Evolutionary conservation across 352 stramenopile species (phyloP).

Genomic region (Phytophthora sp.): DNA sequence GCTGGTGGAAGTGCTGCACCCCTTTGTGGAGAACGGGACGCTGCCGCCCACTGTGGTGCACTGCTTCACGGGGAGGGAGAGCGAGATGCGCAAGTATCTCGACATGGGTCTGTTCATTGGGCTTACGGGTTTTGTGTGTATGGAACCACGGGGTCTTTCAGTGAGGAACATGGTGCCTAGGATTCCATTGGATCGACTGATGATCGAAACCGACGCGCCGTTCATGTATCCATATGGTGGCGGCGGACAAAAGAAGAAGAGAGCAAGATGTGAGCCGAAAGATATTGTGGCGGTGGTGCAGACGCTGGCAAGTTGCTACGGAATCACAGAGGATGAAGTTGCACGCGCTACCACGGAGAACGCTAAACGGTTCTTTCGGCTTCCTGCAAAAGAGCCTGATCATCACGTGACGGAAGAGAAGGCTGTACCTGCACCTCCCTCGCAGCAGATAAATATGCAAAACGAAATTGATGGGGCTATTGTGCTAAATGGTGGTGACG

Average conservation of each 20-base stretch:
- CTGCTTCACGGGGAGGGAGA: constrained; percentile 71
- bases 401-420: constrained; percentile 15
- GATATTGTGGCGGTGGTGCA: constrained; percentile 64
- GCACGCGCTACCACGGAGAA: constrained; percentile 54
- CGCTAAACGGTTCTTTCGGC: constrained; percentile 54
- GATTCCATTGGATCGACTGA: constrained; percentile 61
- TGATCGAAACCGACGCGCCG: constrained; percentile 81
- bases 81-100: constrained; percentile 62
- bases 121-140: constrained; percentile 74
- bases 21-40: constrained; percentile 43
- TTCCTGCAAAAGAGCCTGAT: too few species aligned
- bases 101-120: constrained; percentile 75
- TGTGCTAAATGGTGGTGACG: constrained; percentile 55
- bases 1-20: constrained; percentile 58
- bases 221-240: constrained; percentile 75
- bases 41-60: constrained; percentile 71
- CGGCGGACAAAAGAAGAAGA: constrained; percentile 32
- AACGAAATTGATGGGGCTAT: constrained; percentile 27
- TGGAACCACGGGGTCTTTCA: constrained; percentile 54
- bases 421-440: not conserved
- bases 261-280: constrained; percentile 66
- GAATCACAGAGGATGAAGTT: constrained; percentile 43
- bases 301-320: constrained; percentile 60
- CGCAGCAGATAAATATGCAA: not conserved
- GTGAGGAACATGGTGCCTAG: constrained; percentile 46